Percentiles rank a stretch among this genome's conserved stretches.
These are phyloP conservation scores for Solanum pinnatisectum DNA, from an alignment of 257 asterid genomes.

Conservation along the genomic window DNA sequence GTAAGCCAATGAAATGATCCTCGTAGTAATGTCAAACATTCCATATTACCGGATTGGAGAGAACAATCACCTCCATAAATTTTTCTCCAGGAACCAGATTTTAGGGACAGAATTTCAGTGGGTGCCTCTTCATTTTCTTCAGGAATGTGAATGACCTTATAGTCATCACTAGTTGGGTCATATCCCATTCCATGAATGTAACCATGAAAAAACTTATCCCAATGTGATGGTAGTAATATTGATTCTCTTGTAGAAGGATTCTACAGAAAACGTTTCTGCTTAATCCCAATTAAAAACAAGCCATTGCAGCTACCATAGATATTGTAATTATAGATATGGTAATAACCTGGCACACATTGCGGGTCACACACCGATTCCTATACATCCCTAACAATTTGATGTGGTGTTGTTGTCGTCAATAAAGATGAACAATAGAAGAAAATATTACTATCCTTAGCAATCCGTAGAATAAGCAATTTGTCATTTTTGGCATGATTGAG, in stretches of 20 bases:
- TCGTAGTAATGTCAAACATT: not conserved
- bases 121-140: not conserved
- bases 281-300: not conserved
- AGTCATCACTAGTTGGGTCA: not conserved
- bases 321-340: not conserved
- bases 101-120: not conserved
- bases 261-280: not conserved
- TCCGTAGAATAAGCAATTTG: not conserved
- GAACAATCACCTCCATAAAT: not conserved
- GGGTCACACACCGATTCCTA: not conserved
- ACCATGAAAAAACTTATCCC: not conserved
- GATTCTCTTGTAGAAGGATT: not conserved
- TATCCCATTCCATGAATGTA: not conserved
- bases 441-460: not conserved
- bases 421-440: not conserved
- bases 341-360: not conserved
- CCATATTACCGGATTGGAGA: not conserved
- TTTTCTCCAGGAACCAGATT: not conserved
- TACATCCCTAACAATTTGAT: not conserved
- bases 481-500: not conserved
- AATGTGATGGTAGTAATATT: not conserved
- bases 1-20: not conserved
- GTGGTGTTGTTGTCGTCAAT: not conserved
- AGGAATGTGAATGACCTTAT: not conserved
- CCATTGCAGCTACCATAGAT: not conserved